Base-by-base conservation (phyloP, 352 stramenopile genomes). In the Blastocystis sp. region DNA sequence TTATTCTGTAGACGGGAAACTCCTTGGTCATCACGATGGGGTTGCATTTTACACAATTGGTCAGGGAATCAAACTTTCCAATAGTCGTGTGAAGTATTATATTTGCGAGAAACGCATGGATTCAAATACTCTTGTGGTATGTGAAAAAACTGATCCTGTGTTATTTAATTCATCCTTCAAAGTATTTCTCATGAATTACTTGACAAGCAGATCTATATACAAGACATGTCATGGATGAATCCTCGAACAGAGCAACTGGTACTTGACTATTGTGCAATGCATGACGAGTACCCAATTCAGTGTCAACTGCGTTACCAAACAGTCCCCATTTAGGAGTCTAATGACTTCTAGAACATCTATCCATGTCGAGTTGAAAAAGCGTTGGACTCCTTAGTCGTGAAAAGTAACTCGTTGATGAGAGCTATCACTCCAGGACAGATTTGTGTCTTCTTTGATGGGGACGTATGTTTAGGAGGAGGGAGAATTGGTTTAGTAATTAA, bases 1-100 rank as follows among this genome's bases (percentile, higher is more conserved):
- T 90, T 91, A 95, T 75, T 94, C 92, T 0, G 91, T 95, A 7
- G 91, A 94, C 40, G 92, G 92, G 0, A 35, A 91, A 33, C 89
- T 82, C 15, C 80, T 98, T 68, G 92, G 96, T 24, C 73, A 89
- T 0, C 94, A 97, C 84, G 92, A 95, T 44, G 93, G 94, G 0
- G 93, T 95, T 40, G 93, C 94, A 24, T 90, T 94, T 9, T 98
- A 97, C 90, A 98, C 96, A 0, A 93, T 98, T 27, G 96, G 96
- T 1, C 95, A 98, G 91, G 94, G 95, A 9, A 95, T 96, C 4
- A 94, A 93, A 33, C 93, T 98, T 73, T 92, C 94, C 78, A 95
- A 95, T 48, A 94, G 94, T 84, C 91, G 80, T 13, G 91, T 93
- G 51, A 97, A 97, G 91, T 98, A 95, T 93, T 95, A 94, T 89